Base-by-base conservation (phyloP, 345 rosid genomes). In the Salix exigua region DNA sequence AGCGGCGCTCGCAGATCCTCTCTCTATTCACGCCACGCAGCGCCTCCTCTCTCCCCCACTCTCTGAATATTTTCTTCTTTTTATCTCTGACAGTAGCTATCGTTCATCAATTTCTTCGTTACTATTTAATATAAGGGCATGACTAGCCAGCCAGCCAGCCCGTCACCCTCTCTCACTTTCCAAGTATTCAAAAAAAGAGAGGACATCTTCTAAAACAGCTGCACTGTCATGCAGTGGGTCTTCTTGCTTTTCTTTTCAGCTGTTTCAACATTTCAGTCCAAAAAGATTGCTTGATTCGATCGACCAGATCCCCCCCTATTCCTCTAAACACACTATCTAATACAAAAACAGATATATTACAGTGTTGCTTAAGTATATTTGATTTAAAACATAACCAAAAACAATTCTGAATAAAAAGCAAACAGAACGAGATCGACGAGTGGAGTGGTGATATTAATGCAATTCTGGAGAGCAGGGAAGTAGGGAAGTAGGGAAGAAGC, bases 1-100 rank as follows among this genome's bases (percentile, higher is more conserved):
- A 75, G 82, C 85, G 80, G 82, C 82, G 82, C 79, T 66, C 67
- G 58, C 78, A 76, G 77, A 74, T 48, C 4, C n/a, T 2, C 13
- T 8, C 31, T 2, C 13, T 4, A 30, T 6, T 50, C 37, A 13
- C 33, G 25, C 50, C 37, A 1, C 66, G 1, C 21, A 55, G 4
- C 65, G 38, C 53, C 16, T 46, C 18, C 26, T 21, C 9, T 9
- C 31, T 11, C 19, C 11, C 61, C 46, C 16, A 7, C 31, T 5
- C 38, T 5, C 42, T 17, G 61, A 26, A 4, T n/a, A 13, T 30
- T 50, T 2, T 12, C n/a, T 48, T 16, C 30, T 23, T 63, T 63
- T 63, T 26, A 12, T 66, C 38, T 66, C n/a, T 35, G 19, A 12
- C 28, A 23, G 4, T 1, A 58, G 63, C 63, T 0, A 23, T 58